Percentiles rank a stretch among this genome's conserved stretches.
Evolutionary conservation across 306 rosid species (phyloP).

Genomic region (Herpetospermum pedunculosum): DNA sequence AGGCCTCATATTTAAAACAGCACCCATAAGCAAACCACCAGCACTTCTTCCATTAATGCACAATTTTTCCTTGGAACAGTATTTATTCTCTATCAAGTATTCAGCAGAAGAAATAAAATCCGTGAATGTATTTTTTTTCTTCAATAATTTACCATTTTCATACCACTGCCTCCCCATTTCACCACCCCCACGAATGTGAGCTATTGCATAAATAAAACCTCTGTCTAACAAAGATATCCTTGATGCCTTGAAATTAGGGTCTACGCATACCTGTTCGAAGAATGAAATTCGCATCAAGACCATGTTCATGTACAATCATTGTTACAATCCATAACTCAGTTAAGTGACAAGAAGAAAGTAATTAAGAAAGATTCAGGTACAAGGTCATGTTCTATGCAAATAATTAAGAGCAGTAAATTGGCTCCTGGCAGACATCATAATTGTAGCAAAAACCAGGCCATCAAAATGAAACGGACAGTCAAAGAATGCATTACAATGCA

Average conservation of each 20-base stretch:
- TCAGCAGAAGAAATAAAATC: conserved; percentile 91
- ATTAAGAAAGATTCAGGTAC: background rate
- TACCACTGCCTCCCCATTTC: conserved; percentile 99
- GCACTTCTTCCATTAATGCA: conserved; percentile 92
- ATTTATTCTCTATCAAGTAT: conserved; percentile 62
- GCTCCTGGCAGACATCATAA: background rate
- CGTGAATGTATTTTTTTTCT: conserved; percentile 80
- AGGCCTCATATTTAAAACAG: conserved; percentile 95
- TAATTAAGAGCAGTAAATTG: background rate
- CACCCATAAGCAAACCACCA: conserved; percentile 89
- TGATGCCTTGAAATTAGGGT: conserved; percentile 64
- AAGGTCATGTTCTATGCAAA: background rate
- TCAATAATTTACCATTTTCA: conserved; percentile 80
- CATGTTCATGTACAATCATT: conserved; percentile 1
- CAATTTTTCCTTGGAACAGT: conserved; percentile 57
- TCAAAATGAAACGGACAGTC: background rate
- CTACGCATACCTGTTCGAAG: conserved; percentile 48
- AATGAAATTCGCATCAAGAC: conserved; percentile 12
- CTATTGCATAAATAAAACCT: conserved; percentile 79
- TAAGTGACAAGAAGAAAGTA: background rate
- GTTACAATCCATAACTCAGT: conserved; percentile 1
- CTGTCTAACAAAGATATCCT: conserved; percentile 83
- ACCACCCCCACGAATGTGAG: conserved; percentile 95
- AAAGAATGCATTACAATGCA: background rate
- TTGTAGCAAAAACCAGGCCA: background rate